phyloP scores from a whole-genome alignment of 192 early-diverging fungal species.

The Phycomyces blakesleeanus region DNA sequence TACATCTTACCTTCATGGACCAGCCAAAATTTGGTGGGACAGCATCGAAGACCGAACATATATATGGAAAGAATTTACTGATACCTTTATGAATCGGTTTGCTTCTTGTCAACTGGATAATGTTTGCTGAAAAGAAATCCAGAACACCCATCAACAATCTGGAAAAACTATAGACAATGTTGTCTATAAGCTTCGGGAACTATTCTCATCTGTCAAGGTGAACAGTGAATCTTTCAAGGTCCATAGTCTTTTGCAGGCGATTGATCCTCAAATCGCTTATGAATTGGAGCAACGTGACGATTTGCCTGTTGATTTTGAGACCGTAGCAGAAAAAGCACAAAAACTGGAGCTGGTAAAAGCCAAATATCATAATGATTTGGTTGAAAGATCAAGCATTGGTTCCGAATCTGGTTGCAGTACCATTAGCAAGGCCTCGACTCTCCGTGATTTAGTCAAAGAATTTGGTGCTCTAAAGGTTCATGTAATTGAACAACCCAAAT shows the following conservation, averaged over 20 bases:
- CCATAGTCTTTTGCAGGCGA: not conserved
- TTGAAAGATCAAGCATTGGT: not conserved
- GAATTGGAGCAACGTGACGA: not conserved
- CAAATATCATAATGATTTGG: not conserved
- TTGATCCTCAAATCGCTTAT: slow-evolving; percentile 1
- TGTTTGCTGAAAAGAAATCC: not conserved
- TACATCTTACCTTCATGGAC: not conserved
- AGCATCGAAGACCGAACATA: not conserved
- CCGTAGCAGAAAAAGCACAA: not conserved
- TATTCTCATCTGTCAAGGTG: not conserved
- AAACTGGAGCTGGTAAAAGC: not conserved
- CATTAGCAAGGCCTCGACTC: not conserved
- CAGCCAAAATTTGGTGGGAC: not conserved
- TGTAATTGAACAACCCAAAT: not conserved
- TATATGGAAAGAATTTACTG: not conserved
- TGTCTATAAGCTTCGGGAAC: not conserved
- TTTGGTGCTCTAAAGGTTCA: not conserved
- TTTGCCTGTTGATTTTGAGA: not conserved
- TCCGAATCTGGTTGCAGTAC: no score
- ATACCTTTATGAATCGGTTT: not conserved
- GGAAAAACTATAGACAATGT: slow-evolving; percentile 12
- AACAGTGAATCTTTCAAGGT: not conserved
- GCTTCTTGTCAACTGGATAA: not conserved
- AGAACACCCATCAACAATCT: not conserved
- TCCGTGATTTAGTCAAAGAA: not conserved